A percentile compares a stretch with the other conserved stretches of the same genome.
Evolutionary conservation across 208 protist species (phyloP).

Genomic region (Leishmania aethiopica): DNA sequence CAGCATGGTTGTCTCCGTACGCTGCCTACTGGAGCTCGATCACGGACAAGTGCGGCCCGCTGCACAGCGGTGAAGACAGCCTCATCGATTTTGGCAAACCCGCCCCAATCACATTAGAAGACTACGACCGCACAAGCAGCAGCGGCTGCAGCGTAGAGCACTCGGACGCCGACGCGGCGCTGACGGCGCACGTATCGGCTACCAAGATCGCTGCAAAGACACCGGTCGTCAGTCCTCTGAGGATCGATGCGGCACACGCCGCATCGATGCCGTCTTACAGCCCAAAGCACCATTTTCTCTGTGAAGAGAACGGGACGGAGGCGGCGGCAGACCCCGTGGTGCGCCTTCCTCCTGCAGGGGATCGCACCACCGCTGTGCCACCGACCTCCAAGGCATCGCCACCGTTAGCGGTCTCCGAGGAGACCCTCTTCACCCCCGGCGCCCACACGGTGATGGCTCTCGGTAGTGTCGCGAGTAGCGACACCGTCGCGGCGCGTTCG

Average conservation of each 20-base stretch:
- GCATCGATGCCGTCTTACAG: background rate
- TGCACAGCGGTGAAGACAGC: background rate
- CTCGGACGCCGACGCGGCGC: constrained; percentile 2
- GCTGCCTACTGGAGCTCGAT: constrained; percentile 19
- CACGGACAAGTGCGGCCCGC: background rate
- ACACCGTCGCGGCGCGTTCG: background rate
- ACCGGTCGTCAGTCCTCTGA: constrained; percentile 15
- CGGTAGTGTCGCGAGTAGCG: background rate
- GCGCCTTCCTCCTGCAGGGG: background rate
- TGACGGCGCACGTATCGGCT: constrained; percentile 18
- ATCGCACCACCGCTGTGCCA: background rate
- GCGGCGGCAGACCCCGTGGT: background rate
- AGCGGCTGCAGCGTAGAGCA: background rate
- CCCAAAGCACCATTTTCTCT: background rate
- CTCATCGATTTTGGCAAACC: constrained; percentile 12
- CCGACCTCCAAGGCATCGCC: background rate
- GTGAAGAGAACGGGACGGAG: background rate
- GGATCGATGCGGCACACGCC: constrained; percentile 2
- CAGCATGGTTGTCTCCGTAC: constrained; percentile 29
- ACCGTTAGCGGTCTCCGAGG: background rate
- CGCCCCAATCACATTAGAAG: background rate
- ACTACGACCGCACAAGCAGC: background rate
- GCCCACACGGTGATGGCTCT: background rate
- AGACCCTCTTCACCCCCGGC: constrained; percentile 1
- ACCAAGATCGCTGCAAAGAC: constrained; percentile 16